These are phyloP conservation scores for Pyrus hybrid DNA, from an alignment of 331 rosid species.

Conservation along the genomic window DNA sequence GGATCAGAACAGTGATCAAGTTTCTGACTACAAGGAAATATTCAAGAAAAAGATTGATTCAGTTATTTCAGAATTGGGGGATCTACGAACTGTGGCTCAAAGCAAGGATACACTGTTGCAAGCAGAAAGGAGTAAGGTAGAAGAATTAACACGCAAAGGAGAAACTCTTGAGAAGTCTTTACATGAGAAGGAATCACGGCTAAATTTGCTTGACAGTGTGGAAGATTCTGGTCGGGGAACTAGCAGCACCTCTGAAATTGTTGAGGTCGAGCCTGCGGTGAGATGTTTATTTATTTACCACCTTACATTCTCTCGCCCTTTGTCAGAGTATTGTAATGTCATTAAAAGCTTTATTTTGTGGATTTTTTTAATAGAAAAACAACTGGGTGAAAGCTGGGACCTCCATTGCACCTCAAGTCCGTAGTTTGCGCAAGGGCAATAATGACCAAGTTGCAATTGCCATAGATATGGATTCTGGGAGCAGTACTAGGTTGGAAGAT, in stretches of 20 bases:
- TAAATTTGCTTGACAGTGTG: slow-evolving; percentile 78
- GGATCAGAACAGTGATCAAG: slow-evolving; percentile 32
- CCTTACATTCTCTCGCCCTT: not conserved
- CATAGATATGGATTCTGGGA: slow-evolving; percentile 70
- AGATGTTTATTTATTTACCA: slow-evolving; percentile 21
- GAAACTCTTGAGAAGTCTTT: slow-evolving; percentile 60
- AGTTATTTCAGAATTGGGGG: slow-evolving; percentile 54
- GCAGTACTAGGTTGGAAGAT: slow-evolving; percentile 62
- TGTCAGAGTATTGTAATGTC: not conserved
- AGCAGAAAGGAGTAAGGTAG: slow-evolving; percentile 64
- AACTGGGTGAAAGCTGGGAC: slow-evolving; percentile 58
- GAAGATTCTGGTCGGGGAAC: slow-evolving; percentile 48
- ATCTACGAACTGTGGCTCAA: slow-evolving; percentile 46
- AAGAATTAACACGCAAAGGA: slow-evolving; percentile 49
- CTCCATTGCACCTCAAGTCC: slow-evolving; percentile 77
- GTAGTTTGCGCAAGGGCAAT: slow-evolving; percentile 90
- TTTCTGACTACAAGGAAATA: slow-evolving; percentile 53
- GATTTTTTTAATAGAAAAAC: slow-evolving; percentile 37
- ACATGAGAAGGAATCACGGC: slow-evolving; percentile 50
- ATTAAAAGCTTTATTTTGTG: slow-evolving; percentile 10
- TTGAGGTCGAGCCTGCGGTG: slow-evolving; percentile 82
- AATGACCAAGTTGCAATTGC: slow-evolving; percentile 89
- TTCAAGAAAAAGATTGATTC: slow-evolving; percentile 56
- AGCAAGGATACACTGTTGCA: slow-evolving; percentile 66
- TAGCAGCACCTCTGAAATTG: slow-evolving; percentile 54